Evolutionary conservation across 164 flowering plant species (phyloP).

Genomic region (Kalanchoe fedtschenkoi): DNA sequence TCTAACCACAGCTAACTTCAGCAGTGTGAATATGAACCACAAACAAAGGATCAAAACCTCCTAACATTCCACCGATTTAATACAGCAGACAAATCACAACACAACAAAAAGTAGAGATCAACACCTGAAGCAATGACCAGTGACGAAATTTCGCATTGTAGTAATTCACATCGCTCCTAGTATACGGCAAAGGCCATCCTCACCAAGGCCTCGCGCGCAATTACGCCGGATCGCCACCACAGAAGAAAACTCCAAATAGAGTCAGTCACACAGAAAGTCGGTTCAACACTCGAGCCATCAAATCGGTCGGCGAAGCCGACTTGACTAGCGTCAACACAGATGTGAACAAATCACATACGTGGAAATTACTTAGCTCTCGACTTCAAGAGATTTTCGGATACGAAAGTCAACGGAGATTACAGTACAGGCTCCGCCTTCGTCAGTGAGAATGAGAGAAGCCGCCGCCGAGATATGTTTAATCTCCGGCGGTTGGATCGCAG

Average conservation of each 20-base stretch:
- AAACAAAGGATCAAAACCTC: background rate
- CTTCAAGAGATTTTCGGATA: background rate
- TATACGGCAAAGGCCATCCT: slow-evolving; percentile 64
- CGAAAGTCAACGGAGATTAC: too few relatives aligned
- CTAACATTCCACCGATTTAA: too few relatives aligned
- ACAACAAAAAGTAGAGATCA: slow-evolving; percentile 9
- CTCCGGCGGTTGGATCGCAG: too few relatives aligned
- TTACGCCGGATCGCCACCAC: background rate
- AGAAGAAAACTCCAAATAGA: background rate
- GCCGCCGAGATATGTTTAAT: too few relatives aligned
- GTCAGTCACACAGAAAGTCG: background rate
- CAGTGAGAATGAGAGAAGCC: too few relatives aligned
- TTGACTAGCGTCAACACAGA: background rate
- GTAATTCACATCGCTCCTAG: slow-evolving; percentile 69
- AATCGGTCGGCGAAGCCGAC: background rate
- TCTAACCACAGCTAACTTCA: background rate
- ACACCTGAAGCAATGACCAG: slow-evolving; percentile 54
- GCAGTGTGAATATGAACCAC: background rate
- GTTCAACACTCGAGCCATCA: too few relatives aligned
- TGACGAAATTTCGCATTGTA: slow-evolving; percentile 93
- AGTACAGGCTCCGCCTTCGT: too few relatives aligned
- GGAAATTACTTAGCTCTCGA: background rate
- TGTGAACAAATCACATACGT: background rate
- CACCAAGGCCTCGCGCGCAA: slow-evolving; percentile 2
- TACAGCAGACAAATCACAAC: background rate